A percentile compares a stretch with the other conserved stretches of the same genome.
Evolutionary conservation across 495 filamentous ascomycete species (phyloP).

Genomic region (Xylaria scruposa): DNA sequence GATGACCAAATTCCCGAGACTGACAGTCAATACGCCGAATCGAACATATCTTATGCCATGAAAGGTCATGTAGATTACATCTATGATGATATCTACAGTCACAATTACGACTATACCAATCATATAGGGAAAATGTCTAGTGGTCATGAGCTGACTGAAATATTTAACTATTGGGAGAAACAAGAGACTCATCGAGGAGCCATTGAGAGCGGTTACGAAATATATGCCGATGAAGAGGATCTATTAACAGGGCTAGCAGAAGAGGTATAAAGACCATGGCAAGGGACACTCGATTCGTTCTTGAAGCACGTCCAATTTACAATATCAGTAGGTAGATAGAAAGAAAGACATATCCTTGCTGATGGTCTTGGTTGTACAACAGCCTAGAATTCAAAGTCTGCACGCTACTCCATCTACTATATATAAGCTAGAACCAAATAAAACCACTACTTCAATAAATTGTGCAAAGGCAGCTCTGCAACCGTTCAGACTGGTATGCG

Average conservation of each 20-base stretch:
- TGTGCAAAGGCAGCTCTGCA: not conserved
- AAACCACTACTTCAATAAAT: not conserved
- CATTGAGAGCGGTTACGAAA: not conserved
- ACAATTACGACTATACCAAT: not conserved
- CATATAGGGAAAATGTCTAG: not conserved
- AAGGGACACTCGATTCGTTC: not conserved
- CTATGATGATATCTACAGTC: conserved; percentile 5
- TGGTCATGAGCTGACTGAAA: not conserved
- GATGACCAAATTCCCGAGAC: not conserved
- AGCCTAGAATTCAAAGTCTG: not conserved
- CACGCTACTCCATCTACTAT: not conserved
- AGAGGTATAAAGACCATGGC: not conserved
- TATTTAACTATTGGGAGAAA: not conserved
- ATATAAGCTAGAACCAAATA: not conserved
- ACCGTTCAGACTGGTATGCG: not conserved
- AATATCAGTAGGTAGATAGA: not conserved
- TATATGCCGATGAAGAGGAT: not conserved
- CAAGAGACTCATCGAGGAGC: not conserved
- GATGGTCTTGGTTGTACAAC: not conserved
- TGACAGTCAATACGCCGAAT: not conserved
- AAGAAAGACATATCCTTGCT: not conserved
- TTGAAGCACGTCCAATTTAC: not conserved
- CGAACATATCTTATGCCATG: not conserved
- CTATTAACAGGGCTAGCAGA: not conserved
- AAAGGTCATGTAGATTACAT: conserved; percentile 3